Evolutionary conservation across 805 yeast genomes (phyloP).

Genomic region (Saccharomycopsis fermentans): DNA sequence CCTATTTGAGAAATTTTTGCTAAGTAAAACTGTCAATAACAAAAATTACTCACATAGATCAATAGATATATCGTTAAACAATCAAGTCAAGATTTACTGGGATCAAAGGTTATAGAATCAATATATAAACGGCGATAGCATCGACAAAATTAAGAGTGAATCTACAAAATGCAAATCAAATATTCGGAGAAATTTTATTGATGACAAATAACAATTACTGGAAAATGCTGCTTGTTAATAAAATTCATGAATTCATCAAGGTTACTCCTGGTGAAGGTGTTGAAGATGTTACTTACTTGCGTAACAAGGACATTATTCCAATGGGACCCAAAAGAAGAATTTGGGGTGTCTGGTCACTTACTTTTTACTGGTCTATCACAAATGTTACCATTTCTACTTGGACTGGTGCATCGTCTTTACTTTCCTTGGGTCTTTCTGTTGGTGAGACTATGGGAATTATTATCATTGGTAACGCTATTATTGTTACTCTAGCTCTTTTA

Average conservation of each 20-base stretch:
- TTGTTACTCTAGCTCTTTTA: slow-evolving; percentile 13
- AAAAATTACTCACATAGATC: no score
- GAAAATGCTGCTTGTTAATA: slow-evolving; percentile 1
- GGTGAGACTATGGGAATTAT: slow-evolving; percentile 25
- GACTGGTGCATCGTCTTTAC: slow-evolving; percentile 27
- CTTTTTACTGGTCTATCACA: slow-evolving; percentile 29
- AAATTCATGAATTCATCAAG: slow-evolving; percentile 2
- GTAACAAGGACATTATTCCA: slow-evolving; percentile 32
- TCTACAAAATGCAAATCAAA: no score
- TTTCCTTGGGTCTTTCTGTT: slow-evolving; percentile 22
- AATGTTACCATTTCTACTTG: slow-evolving; percentile 30
- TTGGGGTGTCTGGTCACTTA: slow-evolving; percentile 29
- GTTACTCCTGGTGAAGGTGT: slow-evolving; percentile 2
- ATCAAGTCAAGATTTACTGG: no score
- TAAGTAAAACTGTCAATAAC: not conserved
- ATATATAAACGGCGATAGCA: no score
- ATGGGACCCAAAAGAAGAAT: slow-evolving; percentile 29
- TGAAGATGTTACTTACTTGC: slow-evolving; percentile 16
- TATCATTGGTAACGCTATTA: slow-evolving; percentile 22
- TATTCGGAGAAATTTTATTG: not conserved
- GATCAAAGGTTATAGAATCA: no score
- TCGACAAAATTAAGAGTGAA: no score
- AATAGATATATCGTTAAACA: no score
- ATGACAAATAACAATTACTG: not conserved
- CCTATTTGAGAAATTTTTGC: not conserved